A percentile compares a stretch with the other conserved stretches of the same genome.
Evolutionary conservation across 176 grass and related monocot genomes (phyloP).

Genomic region (Eragrostis nindensis): DNA sequence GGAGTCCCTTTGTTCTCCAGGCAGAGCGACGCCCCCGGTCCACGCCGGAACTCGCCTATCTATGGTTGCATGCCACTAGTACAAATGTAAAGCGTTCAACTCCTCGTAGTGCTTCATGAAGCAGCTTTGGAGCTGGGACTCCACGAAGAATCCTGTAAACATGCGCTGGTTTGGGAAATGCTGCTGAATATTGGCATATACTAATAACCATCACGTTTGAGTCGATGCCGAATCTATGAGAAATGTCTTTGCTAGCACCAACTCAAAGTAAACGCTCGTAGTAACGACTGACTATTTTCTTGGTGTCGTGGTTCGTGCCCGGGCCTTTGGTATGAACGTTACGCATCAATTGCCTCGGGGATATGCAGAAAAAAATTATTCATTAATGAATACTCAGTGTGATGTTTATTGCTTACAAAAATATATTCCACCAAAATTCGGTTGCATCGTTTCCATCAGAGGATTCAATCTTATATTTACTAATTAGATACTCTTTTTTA

Average conservation of each 20-base stretch:
- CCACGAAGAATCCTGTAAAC: background rate
- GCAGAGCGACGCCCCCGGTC: background rate
- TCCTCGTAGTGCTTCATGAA: background rate
- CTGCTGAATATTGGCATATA: background rate
- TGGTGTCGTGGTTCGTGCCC: background rate
- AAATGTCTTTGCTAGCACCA: background rate
- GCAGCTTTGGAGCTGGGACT: slow-evolving; percentile 4
- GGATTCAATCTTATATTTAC: too few relatives aligned
- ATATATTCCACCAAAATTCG: background rate
- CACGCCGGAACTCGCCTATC: background rate
- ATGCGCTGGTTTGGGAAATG: background rate
- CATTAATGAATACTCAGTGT: background rate
- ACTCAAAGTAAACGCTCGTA: background rate
- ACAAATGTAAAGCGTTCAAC: background rate
- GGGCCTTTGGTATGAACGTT: background rate
- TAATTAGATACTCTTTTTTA: too few relatives aligned
- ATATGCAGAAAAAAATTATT: background rate
- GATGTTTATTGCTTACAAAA: background rate
- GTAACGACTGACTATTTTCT: background rate
- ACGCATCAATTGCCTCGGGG: background rate
- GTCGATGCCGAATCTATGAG: background rate
- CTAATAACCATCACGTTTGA: background rate
- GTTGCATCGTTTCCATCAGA: background rate
- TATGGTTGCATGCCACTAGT: background rate
- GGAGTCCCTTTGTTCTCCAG: background rate